Base-by-base conservation (phyloP, 768 basidiomycete species). In the Gelatoporia subvermispora region DNA sequence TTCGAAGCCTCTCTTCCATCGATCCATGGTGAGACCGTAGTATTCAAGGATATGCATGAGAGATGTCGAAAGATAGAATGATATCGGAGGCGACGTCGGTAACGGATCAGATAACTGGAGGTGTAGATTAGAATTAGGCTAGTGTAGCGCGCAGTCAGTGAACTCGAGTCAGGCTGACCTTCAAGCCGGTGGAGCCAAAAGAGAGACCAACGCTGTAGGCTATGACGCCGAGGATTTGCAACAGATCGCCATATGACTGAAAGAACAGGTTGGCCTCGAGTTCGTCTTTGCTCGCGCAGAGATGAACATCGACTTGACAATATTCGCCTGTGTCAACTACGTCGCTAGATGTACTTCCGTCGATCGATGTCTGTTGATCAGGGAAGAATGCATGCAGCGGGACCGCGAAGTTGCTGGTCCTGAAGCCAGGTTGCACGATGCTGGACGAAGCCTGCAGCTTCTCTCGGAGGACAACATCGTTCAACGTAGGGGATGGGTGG, bases 201-300 rank as follows among this genome's bases (percentile, higher is more conserved):
- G 64, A 57, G 2, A 88, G 55, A 2, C 83, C 80, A 41, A 65
- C 65, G 45, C 76, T 76, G 35, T 73, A 71, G 8, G 71, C 75
- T 16, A 87, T 62, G 13, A 82, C 61, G 9, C 79, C 76, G 41
- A 88, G 62, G 15, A 88, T 83, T 77, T 85, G 84, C 0, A 81
- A 82, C 16, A 87, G 69, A 55, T 87, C 86, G 8, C 86, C 86
- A 55, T 85, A 87, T 1, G 78, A 75, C 49, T 79, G 73, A 56
- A 77, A 77, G 63, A 85, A 77, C 20, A 71, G 59, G 15, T 77
- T 62, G 18, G 79, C 69, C 20, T 80, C 70, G 63, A 67, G 78
- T 56, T 78, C 78, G 17, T 66, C 71, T 56, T 65, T 63, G 60
- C 78, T 72, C 2, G 56, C 60, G 56, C 82, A 84, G 3, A 83